These are phyloP conservation scores for Cardamine occulta DNA, from an alignment of 345 rosid species.

Conservation along the genomic window DNA sequence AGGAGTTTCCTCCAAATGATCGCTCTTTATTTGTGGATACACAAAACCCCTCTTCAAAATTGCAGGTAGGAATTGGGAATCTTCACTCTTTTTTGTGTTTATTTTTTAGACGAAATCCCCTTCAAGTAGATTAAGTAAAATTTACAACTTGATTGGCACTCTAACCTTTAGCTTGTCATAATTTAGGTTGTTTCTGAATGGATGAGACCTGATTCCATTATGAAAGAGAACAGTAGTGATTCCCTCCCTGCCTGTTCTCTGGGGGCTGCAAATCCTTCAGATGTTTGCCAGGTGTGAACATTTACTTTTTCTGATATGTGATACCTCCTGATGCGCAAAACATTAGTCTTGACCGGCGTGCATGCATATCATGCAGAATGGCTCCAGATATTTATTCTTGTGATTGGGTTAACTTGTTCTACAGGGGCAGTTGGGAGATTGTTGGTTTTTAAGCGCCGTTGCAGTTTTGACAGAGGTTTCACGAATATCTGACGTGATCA, in stretches of 20 bases:
- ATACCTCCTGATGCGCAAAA: slow-evolving; percentile 22
- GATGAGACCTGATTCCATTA: slow-evolving; percentile 92
- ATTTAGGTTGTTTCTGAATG: slow-evolving; percentile 93
- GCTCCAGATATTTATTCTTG: slow-evolving; percentile 12
- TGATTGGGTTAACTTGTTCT: slow-evolving; percentile 33
- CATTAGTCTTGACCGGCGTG: slow-evolving; percentile 28
- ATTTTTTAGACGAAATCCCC: not conserved
- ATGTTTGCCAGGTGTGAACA: slow-evolving; percentile 94
- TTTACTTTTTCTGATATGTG: slow-evolving; percentile 16
- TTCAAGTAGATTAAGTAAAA: slow-evolving; percentile 19
- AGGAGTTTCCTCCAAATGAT: slow-evolving; percentile 97
- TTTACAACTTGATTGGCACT: slow-evolving; percentile 20
- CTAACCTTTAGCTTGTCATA: slow-evolving; percentile 40
- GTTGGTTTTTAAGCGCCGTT: slow-evolving; percentile 99
- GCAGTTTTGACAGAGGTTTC: slow-evolving; percentile 97
- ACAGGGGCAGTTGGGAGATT: slow-evolving; percentile 97
- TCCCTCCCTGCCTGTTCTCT: slow-evolving; percentile 86
- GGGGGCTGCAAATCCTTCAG: slow-evolving; percentile 94
- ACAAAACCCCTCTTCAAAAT: slow-evolving; percentile 75
- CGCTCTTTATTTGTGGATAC: slow-evolving; percentile 89
- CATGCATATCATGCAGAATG: slow-evolving; percentile 17
- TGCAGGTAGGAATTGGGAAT: slow-evolving; percentile 66
- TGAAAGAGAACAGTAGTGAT: slow-evolving; percentile 62
- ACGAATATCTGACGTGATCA: slow-evolving; percentile 91
- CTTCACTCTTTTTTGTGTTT: not conserved